These are phyloP conservation scores for Huntiella savannae DNA, from an alignment of 2,329 filamentous ascomycete genomes.

Conservation along the genomic window DNA sequence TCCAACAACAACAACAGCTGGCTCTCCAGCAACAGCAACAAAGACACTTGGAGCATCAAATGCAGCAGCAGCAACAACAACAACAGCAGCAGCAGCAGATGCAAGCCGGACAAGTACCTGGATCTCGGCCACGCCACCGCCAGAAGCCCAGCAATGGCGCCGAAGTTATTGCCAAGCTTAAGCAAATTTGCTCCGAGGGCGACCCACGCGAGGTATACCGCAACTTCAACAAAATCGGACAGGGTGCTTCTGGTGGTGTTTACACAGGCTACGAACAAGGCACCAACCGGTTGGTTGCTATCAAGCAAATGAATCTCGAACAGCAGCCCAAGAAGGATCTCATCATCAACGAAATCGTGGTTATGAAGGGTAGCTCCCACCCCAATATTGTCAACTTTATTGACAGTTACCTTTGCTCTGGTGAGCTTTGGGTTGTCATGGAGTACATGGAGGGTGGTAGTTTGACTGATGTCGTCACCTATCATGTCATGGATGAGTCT, in stretches of 20 bases:
- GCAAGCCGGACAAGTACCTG: slow-evolving; percentile 21
- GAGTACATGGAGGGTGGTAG: slow-evolving; percentile 99
- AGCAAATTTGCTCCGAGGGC: slow-evolving; percentile 74
- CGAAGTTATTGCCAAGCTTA: slow-evolving; percentile 67
- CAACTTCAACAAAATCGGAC: slow-evolving; percentile 83
- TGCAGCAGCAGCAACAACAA: slow-evolving; percentile 23
- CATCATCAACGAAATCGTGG: slow-evolving; percentile 96
- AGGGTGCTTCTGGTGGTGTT: slow-evolving; percentile 90
- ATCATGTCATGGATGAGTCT: slow-evolving; percentile 96
- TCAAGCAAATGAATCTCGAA: slow-evolving; percentile 99
- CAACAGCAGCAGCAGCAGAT: slow-evolving; percentile 18
- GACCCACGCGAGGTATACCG: slow-evolving; percentile 80
- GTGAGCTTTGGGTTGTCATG: slow-evolving; percentile 98
- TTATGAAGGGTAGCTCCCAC: slow-evolving; percentile 98
- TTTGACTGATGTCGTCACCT: slow-evolving; percentile 93
- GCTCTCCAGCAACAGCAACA: slow-evolving; percentile 11
- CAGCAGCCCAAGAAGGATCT: slow-evolving; percentile 97
- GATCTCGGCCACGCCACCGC: slow-evolving; percentile 54
- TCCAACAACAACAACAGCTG: slow-evolving; percentile 12
- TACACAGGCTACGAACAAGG: slow-evolving; percentile 76
- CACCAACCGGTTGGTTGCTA: slow-evolving; percentile 77
- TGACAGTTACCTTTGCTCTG: slow-evolving; percentile 77
- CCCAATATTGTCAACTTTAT: slow-evolving; percentile 99
- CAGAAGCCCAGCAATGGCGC: slow-evolving; percentile 59
- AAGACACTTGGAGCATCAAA: slow-evolving; percentile 11